These are phyloP conservation scores for Drechslerella dactyloides DNA, from an alignment of 2,329 filamentous ascomycete genomes.

Conservation along the genomic window DNA sequence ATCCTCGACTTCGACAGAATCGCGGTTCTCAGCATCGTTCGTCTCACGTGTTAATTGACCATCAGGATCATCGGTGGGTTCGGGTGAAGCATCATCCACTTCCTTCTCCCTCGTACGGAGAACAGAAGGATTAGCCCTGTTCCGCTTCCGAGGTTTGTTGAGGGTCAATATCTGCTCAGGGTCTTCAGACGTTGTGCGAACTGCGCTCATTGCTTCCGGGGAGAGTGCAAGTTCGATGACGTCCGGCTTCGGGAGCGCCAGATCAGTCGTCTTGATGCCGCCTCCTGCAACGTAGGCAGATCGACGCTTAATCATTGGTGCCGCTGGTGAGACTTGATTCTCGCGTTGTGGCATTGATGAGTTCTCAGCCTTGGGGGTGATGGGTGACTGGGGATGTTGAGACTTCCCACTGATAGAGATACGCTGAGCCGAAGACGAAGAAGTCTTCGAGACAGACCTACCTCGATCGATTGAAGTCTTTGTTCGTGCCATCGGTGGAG, in stretches of 20 bases:
- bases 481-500: conserved; percentile 30
- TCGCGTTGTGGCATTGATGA: conserved; percentile 13
- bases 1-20: conserved; percentile 34
- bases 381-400: conserved; percentile 33
- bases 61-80: conserved; percentile 25
- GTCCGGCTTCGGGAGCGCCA: conserved; percentile 45
- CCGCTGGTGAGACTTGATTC: conserved; percentile 32
- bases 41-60: conserved; percentile 30
- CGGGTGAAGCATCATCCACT: conserved; percentile 43
- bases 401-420: conserved; percentile 30
- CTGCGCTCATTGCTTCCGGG: conserved; percentile 16
- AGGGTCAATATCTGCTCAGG: conserved; percentile 35
- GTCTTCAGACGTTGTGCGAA: conserved; percentile 22
- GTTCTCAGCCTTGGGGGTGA: conserved; percentile 25
- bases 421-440: conserved; percentile 22
- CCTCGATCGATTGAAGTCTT: conserved; percentile 29
- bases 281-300: conserved; percentile 46
- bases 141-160: conserved; percentile 43
- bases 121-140: conserved; percentile 39
- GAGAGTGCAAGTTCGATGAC: conserved; percentile 29
- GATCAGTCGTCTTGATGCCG: conserved; percentile 45
- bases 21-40: conserved; percentile 25
- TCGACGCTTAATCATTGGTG: conserved; percentile 42
- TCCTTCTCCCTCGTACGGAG: conserved; percentile 47
- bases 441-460: conserved; percentile 25